Evolutionary conservation across 140 eudicot species (phyloP), one percentile per base, ranked within the genome.

Genomic region (Artemisia princeps): DNA sequence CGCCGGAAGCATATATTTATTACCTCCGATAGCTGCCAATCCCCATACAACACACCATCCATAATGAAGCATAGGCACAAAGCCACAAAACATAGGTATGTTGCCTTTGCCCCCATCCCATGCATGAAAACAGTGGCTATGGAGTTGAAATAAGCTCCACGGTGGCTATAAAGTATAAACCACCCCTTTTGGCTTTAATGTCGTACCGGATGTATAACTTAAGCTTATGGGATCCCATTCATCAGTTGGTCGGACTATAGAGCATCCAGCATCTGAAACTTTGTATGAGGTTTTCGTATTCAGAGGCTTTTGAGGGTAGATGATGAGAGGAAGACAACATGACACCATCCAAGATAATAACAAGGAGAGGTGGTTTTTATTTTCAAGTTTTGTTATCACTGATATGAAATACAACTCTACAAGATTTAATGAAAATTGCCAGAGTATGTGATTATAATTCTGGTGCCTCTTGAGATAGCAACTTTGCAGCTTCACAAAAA

Each of bases 31-130:
- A 0, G 95, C 95, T 2, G 91, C 95, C 15, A 84, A 59, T 0
- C 95, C 92, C 92, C 95, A 87, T 0, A 64, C 63, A 40, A 84
- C 60, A 66, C 88, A 84, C 95, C 92, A 87, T 0, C 86, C 95
- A 53, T 80, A 87, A 51, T 87, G 95, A 70, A 87, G 84, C 88
- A 82, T 87, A 0, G 95, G 7, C 8, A 33, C 42, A 33, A 5
- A 33, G 9, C 88, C 10, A 84, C 88, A 0, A 88, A 77, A 91
- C 95, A 87, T 0, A 87, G 81, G 68, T 87, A 87, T 10, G 78
- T 77, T 6, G 95, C 76, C 57, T 14, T 63, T 0, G 80, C 40
- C 2, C 71, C 72, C 92, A 87, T 84, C 1, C 80, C 88, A 30
- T 81, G 86, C 64, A 79, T 78, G 57, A 80, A 73, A 64, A 72